These are phyloP conservation scores for Pseudozyma sp. DNA, from an alignment of 1,284 basidiomycete species.

Conservation along the genomic window DNA sequence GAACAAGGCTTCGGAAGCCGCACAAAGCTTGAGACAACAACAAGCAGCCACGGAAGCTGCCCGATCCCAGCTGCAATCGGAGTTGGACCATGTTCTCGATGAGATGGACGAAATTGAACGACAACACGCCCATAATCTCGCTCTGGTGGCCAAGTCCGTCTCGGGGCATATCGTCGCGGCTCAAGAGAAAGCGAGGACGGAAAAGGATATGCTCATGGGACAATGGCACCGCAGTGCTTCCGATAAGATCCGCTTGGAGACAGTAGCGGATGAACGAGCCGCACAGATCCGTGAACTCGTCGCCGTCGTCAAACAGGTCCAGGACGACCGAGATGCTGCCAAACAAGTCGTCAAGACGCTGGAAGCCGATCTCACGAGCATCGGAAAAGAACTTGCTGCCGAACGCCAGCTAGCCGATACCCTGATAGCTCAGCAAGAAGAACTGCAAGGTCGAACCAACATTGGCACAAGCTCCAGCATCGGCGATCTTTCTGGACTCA, in stretches of 20 bases:
- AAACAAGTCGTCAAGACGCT: slow-evolving; percentile 24
- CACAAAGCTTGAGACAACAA: slow-evolving; percentile 6
- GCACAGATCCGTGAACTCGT: slow-evolving; percentile 44
- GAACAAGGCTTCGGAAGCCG: slow-evolving; percentile 10
- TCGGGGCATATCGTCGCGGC: slow-evolving; percentile 12
- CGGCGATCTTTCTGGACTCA: slow-evolving; percentile 14
- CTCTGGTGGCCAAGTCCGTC: slow-evolving; percentile 35
- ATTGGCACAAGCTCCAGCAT: slow-evolving; percentile 13
- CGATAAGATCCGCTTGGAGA: slow-evolving; percentile 21
- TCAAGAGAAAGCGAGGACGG: slow-evolving; percentile 8
- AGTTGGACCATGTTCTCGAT: slow-evolving; percentile 19
- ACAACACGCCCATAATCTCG: slow-evolving; percentile 32
- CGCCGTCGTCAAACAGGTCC: slow-evolving; percentile 44
- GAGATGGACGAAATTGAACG: slow-evolving; percentile 26
- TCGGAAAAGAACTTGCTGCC: slow-evolving; percentile 26
- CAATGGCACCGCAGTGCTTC: slow-evolving; percentile 25
- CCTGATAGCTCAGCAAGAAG: slow-evolving; percentile 23
- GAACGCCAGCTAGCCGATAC: slow-evolving; percentile 24
- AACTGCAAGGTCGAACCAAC: slow-evolving; percentile 6
- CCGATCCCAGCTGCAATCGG: slow-evolving; percentile 8
- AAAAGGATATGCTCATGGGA: slow-evolving; percentile 3
- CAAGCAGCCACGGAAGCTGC: slow-evolving; percentile 11
- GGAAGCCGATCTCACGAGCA: slow-evolving; percentile 23
- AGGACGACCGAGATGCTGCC: slow-evolving; percentile 42
- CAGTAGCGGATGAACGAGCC: slow-evolving; percentile 24